Evolutionary conservation across 805 yeast genomes (phyloP), one percentile per base, ranked within the genome.

Genomic region (Yamadazyma nakazawae): DNA sequence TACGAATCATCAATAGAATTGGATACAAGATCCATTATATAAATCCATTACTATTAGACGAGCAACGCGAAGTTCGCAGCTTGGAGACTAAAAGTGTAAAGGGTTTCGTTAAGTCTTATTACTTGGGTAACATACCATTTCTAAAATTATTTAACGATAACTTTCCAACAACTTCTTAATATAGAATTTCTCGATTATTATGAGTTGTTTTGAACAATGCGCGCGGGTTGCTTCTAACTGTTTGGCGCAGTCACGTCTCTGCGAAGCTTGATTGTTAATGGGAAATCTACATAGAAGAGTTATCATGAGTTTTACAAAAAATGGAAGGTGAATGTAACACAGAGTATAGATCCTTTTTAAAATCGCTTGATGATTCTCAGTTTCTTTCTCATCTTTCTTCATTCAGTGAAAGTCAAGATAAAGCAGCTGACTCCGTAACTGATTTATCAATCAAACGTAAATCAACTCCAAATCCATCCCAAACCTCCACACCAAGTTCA

Each of bases 321-420:
- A 28, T 28, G 32, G 11, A 40, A 17, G 14, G 24, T 11, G 14
- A 34, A 8, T 19, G 32, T 16, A n/a, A 36, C 5, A 18, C 26
- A 12, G 32, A 42, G 12, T 52, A 52, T 40, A 39, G 47, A 32
- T 16, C 32, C 12, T 61, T 51, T 47, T 44, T 62, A 38, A 43
- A 50, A 40, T 51, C 59, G 2, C 42, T 62, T 18, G 61, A 60
- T 45, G 50, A 61, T 40, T 45, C 52, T 30, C 51, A 56, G 36
- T 50, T 62, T 9, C 31, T 61, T 9, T 43, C 49, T 10, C 57
- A 60, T 51, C 43, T 61, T 10, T 46, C 38, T 18, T 44, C 46
- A 11, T 17, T 56, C 28, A 57, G 54, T 34, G 49, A 51, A 21
- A 42, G 54, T 30, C 57, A 55, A 45, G 47, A 37, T 17, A 11